phyloP scores from a whole-genome alignment of 2,329 filamentous ascomycete species.

The Blumeria hordei region DNA sequence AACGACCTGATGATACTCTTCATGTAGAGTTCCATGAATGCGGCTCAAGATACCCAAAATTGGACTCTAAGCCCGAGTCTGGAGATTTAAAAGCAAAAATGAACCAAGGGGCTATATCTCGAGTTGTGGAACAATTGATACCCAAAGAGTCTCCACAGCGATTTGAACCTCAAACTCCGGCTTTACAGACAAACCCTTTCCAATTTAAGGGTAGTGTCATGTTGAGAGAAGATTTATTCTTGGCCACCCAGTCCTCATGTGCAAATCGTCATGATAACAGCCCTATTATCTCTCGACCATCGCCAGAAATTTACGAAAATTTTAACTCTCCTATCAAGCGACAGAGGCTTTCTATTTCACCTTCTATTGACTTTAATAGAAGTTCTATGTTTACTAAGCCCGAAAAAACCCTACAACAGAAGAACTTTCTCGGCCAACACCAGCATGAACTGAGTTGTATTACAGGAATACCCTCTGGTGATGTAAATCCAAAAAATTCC shows the following conservation, averaged over 20 bases:
- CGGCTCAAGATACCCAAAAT: constrained; percentile 10
- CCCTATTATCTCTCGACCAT: constrained; percentile 13
- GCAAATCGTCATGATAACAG: constrained; percentile 7
- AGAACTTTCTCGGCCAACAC: constrained; percentile 2
- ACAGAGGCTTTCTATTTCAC: constrained; percentile 6
- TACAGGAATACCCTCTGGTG: constrained; percentile 6
- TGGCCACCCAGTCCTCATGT: constrained; percentile 14
- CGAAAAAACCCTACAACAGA: constrained; percentile 3
- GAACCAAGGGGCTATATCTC: constrained; percentile 10
- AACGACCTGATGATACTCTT: background rate
- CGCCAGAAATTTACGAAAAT: constrained; percentile 10
- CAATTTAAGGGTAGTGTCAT: constrained; percentile 11
- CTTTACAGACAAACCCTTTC: constrained; percentile 13
- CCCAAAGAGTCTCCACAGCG: background rate
- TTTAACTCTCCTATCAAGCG: constrained; percentile 8
- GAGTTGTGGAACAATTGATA: background rate
- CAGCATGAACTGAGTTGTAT: background rate
- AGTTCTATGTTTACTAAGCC: constrained; percentile 5
- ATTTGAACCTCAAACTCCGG: constrained; percentile 13
- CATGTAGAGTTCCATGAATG: constrained; percentile 9
- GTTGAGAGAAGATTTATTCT: constrained; percentile 12
- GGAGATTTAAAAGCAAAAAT: constrained; percentile 2
- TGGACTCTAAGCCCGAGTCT: constrained; percentile 4
- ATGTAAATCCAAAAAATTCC: constrained; percentile 2
- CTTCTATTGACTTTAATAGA: constrained; percentile 4